phyloP scores from a whole-genome alignment of 139 green algal genomes.

The Marvania coccoides region DNA sequence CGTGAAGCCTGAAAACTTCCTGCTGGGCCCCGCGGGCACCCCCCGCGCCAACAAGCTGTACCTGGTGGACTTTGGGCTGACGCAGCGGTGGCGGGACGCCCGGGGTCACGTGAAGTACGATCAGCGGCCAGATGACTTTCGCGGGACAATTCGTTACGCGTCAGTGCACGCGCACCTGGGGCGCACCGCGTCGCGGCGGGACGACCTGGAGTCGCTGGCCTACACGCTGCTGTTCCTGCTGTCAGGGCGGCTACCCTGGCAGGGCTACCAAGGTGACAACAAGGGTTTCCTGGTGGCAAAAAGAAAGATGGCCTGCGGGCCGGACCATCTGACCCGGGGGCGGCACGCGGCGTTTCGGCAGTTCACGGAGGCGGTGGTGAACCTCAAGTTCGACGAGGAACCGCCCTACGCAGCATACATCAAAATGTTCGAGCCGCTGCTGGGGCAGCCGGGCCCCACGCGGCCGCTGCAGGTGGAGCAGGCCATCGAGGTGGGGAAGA shows the following conservation, averaged over 20 bases:
- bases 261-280: constrained; percentile 94
- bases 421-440: constrained; percentile 83
- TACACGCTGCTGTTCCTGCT: constrained; percentile 98
- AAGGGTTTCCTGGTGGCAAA: constrained; percentile 96
- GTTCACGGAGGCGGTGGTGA: constrained; percentile 88
- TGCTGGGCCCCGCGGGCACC: constrained; percentile 72
- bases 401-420: constrained; percentile 81
- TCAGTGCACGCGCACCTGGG: constrained; percentile 94
- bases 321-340: constrained; percentile 61
- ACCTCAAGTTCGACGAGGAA: constrained; percentile 95
- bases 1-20: constrained; percentile 98
- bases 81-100: constrained; percentile 71
- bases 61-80: constrained; percentile 90
- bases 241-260: constrained; percentile 81
- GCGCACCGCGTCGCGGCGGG: constrained; percentile 73
- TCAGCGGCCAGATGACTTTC: constrained; percentile 92
- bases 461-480: constrained; percentile 25
- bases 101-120: constrained; percentile 90
- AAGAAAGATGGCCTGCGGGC: constrained; percentile 93
- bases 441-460: neutral
- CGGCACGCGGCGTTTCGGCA: constrained; percentile 55
- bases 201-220: constrained; percentile 94
- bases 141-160: constrained; percentile 93
- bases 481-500: constrained; percentile 75
- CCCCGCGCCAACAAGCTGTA: constrained; percentile 85